Conservation (phyloP, 2,329 filamentous ascomycete genomes). For the Clonostachys byssicola region DNA sequence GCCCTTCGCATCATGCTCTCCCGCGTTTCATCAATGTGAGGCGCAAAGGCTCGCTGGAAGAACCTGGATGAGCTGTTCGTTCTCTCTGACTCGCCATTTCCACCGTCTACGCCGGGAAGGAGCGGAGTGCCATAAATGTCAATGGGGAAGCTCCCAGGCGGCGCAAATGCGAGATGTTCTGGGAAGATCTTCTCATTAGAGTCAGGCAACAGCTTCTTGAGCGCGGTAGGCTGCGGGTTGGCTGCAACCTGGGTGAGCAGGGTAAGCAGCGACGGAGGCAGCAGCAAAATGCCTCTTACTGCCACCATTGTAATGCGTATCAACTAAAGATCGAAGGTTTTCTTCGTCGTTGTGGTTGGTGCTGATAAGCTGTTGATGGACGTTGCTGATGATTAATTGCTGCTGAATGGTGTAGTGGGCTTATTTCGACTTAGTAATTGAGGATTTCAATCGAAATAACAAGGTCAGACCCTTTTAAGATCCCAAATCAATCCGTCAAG, state of each 20-base stretch:
- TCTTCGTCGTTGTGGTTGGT: too few species aligned
- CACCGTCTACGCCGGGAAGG: not conserved
- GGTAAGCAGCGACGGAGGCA: conserved; percentile 39
- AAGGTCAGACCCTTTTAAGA: too few species aligned
- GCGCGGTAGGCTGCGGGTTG: conserved; percentile 47
- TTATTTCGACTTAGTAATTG: too few species aligned
- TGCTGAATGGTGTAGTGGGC: too few species aligned
- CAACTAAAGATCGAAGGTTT: too few species aligned
- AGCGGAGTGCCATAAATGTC: conserved; percentile 3
- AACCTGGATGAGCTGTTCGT: conserved; percentile 11
- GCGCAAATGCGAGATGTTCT: conserved; percentile 55
- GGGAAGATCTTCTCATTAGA: conserved; percentile 70
- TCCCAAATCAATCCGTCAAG: too few species aligned
- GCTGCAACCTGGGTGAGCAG: conserved; percentile 32
- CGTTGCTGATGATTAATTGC: too few species aligned
- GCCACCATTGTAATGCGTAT: conserved; percentile 2
- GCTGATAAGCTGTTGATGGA: too few species aligned
- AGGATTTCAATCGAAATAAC: too few species aligned
- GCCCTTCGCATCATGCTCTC: conserved; percentile 33
- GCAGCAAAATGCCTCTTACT: conserved; percentile 23
- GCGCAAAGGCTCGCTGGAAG: conserved; percentile 46
- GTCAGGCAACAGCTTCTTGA: conserved; percentile 70
- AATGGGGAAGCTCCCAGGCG: conserved; percentile 15
- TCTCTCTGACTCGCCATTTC: not conserved
- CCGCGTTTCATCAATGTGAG: conserved; percentile 28